Evolutionary conservation across 2,329 filamentous ascomycete genomes (phyloP).

Genomic region (Paecilomyces variotii): DNA sequence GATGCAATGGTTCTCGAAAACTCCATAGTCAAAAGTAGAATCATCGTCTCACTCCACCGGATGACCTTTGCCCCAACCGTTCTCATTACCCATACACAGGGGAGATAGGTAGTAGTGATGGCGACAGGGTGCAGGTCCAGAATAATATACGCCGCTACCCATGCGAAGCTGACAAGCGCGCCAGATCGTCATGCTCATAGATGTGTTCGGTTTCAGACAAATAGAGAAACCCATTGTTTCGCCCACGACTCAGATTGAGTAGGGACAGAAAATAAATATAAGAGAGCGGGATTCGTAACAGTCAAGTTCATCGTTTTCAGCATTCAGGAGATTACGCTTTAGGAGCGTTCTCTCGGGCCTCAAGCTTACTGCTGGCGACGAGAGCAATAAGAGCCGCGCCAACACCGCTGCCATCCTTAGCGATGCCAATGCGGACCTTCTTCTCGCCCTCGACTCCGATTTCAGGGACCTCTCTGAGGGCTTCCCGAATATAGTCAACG

Average conservation of each 20-base stretch:
- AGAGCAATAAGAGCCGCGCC: slow-evolving; percentile 91
- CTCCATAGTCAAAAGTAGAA: background rate
- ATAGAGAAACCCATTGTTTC: background rate
- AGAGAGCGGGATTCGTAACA: background rate
- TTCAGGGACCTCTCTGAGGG: slow-evolving; percentile 64
- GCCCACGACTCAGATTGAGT: background rate
- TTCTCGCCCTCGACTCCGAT: slow-evolving; percentile 73
- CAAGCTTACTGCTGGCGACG: slow-evolving; percentile 54
- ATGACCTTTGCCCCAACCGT: background rate
- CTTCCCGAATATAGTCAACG: slow-evolving; percentile 78
- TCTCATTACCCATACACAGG: background rate
- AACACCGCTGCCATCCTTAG: slow-evolving; percentile 93
- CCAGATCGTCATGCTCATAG: background rate
- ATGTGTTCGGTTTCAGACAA: background rate
- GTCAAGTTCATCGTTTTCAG: background rate
- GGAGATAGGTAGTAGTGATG: background rate
- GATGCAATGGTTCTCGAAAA: background rate
- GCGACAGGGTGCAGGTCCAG: background rate
- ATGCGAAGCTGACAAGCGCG: background rate
- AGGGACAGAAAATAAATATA: background rate
- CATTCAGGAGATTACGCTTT: background rate
- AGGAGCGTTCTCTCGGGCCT: background rate
- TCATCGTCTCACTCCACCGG: background rate
- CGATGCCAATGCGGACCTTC: slow-evolving; percentile 87
- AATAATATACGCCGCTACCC: background rate